Evolutionary conservation across 2,329 filamentous ascomycete species (phyloP), one percentile per base, ranked within the genome.

Genomic region (Pestalotiopsis sp.): DNA sequence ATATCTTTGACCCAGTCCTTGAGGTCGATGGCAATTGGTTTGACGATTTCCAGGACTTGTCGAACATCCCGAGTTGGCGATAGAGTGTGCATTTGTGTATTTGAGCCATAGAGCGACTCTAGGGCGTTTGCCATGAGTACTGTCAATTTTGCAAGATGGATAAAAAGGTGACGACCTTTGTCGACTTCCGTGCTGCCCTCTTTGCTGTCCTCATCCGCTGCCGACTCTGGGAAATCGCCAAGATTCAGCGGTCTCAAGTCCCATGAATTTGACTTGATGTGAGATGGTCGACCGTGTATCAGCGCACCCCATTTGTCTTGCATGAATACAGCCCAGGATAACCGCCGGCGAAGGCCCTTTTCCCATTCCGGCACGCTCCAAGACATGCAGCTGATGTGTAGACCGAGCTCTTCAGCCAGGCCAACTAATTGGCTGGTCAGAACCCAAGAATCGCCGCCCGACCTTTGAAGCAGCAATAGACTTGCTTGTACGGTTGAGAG

Each of bases 291-390:
- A 5, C 87, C 86, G 73, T 86, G 83, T 17, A 85, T 83, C 52
- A 87, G 76, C 7, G 84, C 81, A 2, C 82, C 82, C 88, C 86
- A 90, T 72, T 85, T 87, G 71, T 90, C 88, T 74, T 90, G 88
- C 81, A 89, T 87, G 72, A 83, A 90, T 1, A 89, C 77, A 11
- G 84, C 87, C 88, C 88, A 91, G 4, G 84, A 86, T 11, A 90
- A 77, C 20, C 89, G 81, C 74, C 86, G 88, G 31, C 89, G 81
- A 23, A 90, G 76, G 5, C 85, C 84, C 62, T 85, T 83, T 75
- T 90, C 89, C 86, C 87, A 89, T 13, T 79, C 77, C 1, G 87
- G 87, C 57, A 90, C 84, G 12, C 83, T 79, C 89, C 88, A 91
- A 56, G 81, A 77, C 2, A 83, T 83, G 60, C 85, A 86, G 72